Base-by-base conservation (phyloP, 2,329 filamentous ascomycete genomes). In the Neopestalotiopsis clavispora region DNA sequence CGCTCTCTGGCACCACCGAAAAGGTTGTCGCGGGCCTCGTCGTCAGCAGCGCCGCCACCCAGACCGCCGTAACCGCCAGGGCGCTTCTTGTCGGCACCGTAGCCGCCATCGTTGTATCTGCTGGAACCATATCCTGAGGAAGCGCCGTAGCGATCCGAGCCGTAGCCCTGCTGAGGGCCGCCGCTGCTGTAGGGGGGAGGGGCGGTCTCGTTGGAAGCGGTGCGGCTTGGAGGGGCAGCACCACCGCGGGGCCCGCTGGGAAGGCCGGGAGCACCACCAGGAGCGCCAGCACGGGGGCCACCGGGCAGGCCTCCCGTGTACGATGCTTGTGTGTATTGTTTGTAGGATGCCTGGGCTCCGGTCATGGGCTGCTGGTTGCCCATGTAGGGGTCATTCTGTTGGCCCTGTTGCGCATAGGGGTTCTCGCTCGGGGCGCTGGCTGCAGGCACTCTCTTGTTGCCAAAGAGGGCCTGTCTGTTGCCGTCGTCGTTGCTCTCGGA, bases 21-120 rank as follows among this genome's bases (percentile, higher is more conserved):
- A 4, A 94, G 84, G 34, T 87, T 89, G 75, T 91, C 87, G 56
- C 90, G 85, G 71, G 90, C 80, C 67, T 90, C 87, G 4, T 83
- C 82, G 65, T 81, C 80, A 64, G 77, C 79, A 69, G 34, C 6
- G 23, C 81, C 83, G 40, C 78, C 77, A 63, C 87, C 88, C 68
- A 91, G 80, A 6, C 88, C 88, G 45, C 90, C 89, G 71, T 91
- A 91, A 34, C 89, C 89, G 61, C 87, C 87, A 12, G 85, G 84
- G 13, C 87, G 85, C 56, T 60, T 59, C 56, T 60, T 40, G 17
- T 76, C 75, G 23, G 68, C 74, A 13, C 75, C 74, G 23, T 76
- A 76, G 49, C 73, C 70, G 40, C 79, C 75, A 71, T 75, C 80
- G 56, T 85, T 84, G 75, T 90, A 90, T 78, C 84, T 80, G 73